Base-by-base conservation (phyloP, 2,329 filamentous ascomycete species). In the Escovopsis sp. region DNA sequence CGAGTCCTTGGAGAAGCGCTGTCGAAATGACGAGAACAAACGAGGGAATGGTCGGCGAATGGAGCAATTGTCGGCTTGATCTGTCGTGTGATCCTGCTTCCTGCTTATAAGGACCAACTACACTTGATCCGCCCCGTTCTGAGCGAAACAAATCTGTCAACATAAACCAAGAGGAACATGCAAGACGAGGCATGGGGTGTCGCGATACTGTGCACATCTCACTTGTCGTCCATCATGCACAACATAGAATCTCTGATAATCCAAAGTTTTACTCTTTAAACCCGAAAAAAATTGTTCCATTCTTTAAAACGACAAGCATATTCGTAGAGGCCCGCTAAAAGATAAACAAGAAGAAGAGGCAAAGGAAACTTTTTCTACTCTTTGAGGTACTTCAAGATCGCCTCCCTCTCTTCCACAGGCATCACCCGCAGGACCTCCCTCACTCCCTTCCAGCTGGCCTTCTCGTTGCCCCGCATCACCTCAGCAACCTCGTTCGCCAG, bases 341-440 rank as follows among this genome's bases (percentile, higher is more conserved):
- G 36, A 42, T 28, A 41, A 36, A 42, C 30, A 37, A 42, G 26
- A 37, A 43, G 39, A 32, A 11, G 35, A 30, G 28, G 28, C 3
- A 32, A 32, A 32, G 11, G 28, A 32, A 32, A 39, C 19, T 32
- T 43, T 38, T 36, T 47, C 45, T 62, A 67, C 55, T 65, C 69
- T 50, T 65, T 60, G 43, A 77, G 56, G 51, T 69, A 76, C 60
- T 72, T 68, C 47, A 94, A 69, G 42, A 93, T 73, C 62, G 83
- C 77, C 64, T 95, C 87, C 60, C 86, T 83, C 72, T 98, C 88
- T 50, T 77, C 78, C 40, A 88, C 82, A 15, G 88, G 86, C 68
- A 98, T 76, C 60, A 89, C 87, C 54, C 82, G 79, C 53, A 96
- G 66, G 49, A 94, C 76, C 52, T 89, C 82, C 55, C 86, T 80